Conservation (phyloP, 2,329 filamentous ascomycete species). For the Colletotrichum echinochloae region DNA sequence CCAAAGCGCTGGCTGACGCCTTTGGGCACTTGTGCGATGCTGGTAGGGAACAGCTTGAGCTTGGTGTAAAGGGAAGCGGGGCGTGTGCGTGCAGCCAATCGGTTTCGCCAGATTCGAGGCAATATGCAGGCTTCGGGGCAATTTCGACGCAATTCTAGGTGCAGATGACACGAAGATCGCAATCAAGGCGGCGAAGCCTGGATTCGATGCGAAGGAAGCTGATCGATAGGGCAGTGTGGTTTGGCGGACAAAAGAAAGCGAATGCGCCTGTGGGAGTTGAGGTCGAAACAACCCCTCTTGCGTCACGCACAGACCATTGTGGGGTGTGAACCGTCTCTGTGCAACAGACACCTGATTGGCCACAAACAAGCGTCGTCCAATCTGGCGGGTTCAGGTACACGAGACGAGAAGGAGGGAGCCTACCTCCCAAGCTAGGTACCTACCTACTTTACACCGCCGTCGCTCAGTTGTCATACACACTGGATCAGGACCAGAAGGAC, state of each 20-base stretch:
- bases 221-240: constrained; percentile 2
- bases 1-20: constrained; percentile 14
- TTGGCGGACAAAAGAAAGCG: constrained; percentile 26
- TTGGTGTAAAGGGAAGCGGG: not conserved
- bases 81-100: constrained; percentile 3
- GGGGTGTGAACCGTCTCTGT: constrained; percentile 26
- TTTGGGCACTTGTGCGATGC: constrained; percentile 14
- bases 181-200: constrained; percentile 15
- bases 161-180: constrained; percentile 9
- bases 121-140: constrained; percentile 34
- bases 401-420: not conserved
- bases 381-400: constrained; percentile 32
- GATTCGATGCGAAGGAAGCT: constrained; percentile 3
- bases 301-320: constrained; percentile 25
- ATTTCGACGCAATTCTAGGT: not conserved
- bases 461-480: constrained; percentile 8
- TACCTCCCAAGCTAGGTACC: not conserved
- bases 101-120: constrained; percentile 14
- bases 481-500: not conserved
- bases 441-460: not conserved
- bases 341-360: constrained; percentile 9
- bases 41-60: constrained; percentile 16
- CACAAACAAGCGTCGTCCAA: constrained; percentile 9
- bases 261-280: constrained; percentile 23
- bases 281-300: constrained; percentile 37